Percentiles rank a stretch among this genome's conserved stretches.
Evolutionary conservation across 192 early-diverging fungal genomes (phyloP).

Genomic region (Kickxella alabastrina): DNA sequence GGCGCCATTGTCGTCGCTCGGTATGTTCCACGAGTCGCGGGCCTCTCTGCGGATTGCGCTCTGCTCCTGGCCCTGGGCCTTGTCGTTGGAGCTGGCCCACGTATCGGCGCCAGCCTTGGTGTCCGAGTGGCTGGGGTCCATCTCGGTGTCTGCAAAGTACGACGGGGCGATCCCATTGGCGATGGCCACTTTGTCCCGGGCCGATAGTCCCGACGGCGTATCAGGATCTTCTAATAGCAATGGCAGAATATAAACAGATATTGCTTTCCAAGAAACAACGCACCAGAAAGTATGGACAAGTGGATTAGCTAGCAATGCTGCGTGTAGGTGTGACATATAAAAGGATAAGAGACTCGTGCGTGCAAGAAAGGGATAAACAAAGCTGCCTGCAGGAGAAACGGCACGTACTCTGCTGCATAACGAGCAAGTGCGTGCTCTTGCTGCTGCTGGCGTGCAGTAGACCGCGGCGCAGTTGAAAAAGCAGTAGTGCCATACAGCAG

Average conservation of each 20-base stretch:
- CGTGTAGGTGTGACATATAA: too few species aligned
- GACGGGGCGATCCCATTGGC: constrained; percentile 15
- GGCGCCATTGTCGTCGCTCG: constrained; percentile 17
- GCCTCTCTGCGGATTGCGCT: constrained; percentile 8
- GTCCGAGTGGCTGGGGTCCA: constrained; percentile 20
- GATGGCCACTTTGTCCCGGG: constrained; percentile 4
- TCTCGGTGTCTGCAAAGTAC: constrained; percentile 45
- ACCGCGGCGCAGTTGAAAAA: neutral
- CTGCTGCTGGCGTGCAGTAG: too few species aligned
- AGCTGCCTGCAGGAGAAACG: too few species aligned
- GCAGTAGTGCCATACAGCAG: constrained; percentile 9
- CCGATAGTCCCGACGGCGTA: constrained; percentile 15
- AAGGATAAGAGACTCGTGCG: too few species aligned
- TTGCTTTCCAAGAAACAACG: neutral
- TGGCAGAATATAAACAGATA: neutral
- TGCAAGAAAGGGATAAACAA: too few species aligned
- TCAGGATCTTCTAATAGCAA: constrained; percentile 15
- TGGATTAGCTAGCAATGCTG: too few species aligned
- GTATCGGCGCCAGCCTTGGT: neutral
- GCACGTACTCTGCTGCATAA: too few species aligned
- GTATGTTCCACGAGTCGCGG: constrained; percentile 30
- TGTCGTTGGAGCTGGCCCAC: neutral
- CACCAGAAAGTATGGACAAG: neutral
- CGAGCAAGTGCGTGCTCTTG: too few species aligned
- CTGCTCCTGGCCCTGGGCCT: neutral